Conservation (phyloP, 768 basidiomycete genomes). For the Collybia sordida region DNA sequence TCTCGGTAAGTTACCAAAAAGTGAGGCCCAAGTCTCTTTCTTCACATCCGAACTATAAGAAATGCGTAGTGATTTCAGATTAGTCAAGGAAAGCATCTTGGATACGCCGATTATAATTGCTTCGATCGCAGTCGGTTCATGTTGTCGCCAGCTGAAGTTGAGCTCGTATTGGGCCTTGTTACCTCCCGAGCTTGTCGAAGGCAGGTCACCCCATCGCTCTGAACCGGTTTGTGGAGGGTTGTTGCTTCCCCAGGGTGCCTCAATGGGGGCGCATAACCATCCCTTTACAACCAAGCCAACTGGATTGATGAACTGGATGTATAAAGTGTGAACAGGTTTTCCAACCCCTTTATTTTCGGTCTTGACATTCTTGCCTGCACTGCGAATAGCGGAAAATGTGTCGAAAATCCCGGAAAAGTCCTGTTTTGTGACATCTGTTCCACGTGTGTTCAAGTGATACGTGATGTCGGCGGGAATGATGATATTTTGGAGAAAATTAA, state of each 20-base stretch:
- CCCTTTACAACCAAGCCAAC: slow-evolving; percentile 13
- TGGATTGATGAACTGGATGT: slow-evolving; percentile 11
- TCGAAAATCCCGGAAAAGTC: slow-evolving; percentile 19
- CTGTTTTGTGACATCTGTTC: slow-evolving; percentile 12
- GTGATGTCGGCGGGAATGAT: slow-evolving; percentile 15
- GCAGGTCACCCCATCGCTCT: too few species aligned
- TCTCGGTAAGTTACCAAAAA: slow-evolving; percentile 26
- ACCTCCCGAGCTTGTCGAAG: too few species aligned
- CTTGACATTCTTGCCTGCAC: slow-evolving; percentile 4
- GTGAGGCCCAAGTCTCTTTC: slow-evolving; percentile 18
- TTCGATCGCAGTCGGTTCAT: slow-evolving; percentile 10
- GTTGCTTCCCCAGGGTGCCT: too few species aligned
- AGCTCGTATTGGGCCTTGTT: slow-evolving; percentile 9
- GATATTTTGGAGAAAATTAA: slow-evolving; percentile 22
- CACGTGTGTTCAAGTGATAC: slow-evolving; percentile 16
- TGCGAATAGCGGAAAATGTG: slow-evolving; percentile 9
- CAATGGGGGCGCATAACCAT: slow-evolving; percentile 11
- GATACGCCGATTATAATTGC: slow-evolving; percentile 19
- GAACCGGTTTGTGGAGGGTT: too few species aligned
- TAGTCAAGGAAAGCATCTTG: slow-evolving; percentile 19
- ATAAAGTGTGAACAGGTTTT: slow-evolving; percentile 11
- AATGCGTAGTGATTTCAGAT: slow-evolving; percentile 23
- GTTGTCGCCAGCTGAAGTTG: slow-evolving; percentile 21
- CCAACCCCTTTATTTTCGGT: slow-evolving; percentile 6
- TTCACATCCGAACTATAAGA: slow-evolving; percentile 16